Base-by-base conservation (phyloP, 345 rosid species). In the Arabidopsis suecica region DNA sequence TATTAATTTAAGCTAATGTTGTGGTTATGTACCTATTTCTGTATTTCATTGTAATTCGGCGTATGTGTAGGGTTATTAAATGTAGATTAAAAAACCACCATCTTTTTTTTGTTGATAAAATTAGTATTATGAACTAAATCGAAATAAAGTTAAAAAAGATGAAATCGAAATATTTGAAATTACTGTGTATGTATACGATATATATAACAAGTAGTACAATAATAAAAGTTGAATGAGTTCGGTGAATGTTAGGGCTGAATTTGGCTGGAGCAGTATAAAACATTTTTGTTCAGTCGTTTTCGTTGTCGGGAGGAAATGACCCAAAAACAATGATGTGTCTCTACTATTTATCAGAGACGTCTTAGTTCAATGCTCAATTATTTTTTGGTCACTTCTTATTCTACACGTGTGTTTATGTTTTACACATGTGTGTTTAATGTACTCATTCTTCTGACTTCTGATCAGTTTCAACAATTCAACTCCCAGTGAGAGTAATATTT, bases 231-330 rank as follows among this genome's bases (percentile, higher is more conserved):
- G 61, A 50, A 37, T 14, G 37, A 53, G 63, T 34, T 74, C 7
- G 30, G 65, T 56, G 72, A 56, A 74, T 56, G 5, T 73, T 41
- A 32, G 20, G 33, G 56, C 61, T 61, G 32, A 61, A 71, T 63
- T 73, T 64, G 65, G 71, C 49, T 16, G 44, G 49, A 33, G 42
- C 60, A 62, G 36, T 32, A 34, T 9, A 53, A 44, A 55, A 54
- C 78, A 65, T 44, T 36, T 65, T 22, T 65, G 51, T 57, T 74
- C 11, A 74, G 71, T 65, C 72, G 72, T 57, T 74, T 74, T 74
- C 78, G 34, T 57, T 74, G 78, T 65, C 78, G 59, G 66, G 66
- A 65, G 33, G 18, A 57, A 47, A 54, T 72, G 69, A 54, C 63
- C 44, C 36, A 18, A 40, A 50, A 72, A 11, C 41, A 74, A 45